Conservation (phyloP, 805 yeast genomes). For the Candida manassasensis region DNA sequence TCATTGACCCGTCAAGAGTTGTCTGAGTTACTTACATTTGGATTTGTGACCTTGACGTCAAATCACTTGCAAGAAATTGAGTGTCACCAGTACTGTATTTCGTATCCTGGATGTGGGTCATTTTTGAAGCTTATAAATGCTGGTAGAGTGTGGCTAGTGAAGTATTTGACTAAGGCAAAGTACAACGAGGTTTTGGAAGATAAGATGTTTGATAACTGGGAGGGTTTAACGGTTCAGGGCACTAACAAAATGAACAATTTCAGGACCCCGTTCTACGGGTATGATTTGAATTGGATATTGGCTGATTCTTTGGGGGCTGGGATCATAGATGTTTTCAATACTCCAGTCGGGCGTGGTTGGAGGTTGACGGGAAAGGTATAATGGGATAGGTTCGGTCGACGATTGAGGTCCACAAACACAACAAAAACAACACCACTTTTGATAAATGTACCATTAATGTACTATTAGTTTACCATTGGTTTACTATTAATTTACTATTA, state of each 20-base stretch:
- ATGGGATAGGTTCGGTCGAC: no score
- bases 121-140: constrained; percentile 40
- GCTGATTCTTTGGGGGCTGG: constrained; percentile 53
- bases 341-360: constrained; percentile 58
- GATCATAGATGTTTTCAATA: constrained; percentile 45
- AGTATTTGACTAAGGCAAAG: constrained; percentile 29
- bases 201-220: constrained; percentile 42
- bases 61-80: constrained; percentile 42
- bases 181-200: constrained; percentile 42
- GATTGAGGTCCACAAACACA: no score
- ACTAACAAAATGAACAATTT: constrained; percentile 32
- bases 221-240: constrained; percentile 26
- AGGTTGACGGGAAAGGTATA: constrained; percentile 45
- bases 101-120: constrained; percentile 50
- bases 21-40: constrained; percentile 31
- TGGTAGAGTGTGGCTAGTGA: constrained; percentile 42
- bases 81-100: constrained; percentile 33
- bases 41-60: constrained; percentile 42
- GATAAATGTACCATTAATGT: no score
- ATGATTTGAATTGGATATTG: constrained; percentile 45
- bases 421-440: no score
- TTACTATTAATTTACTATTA: no score
- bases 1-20: constrained; percentile 23
- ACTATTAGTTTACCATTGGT: no score
- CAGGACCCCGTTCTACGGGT: constrained; percentile 47